phyloP scores from a whole-genome alignment of 192 early-diverging fungal species.

The Mortierella alpina region DNA sequence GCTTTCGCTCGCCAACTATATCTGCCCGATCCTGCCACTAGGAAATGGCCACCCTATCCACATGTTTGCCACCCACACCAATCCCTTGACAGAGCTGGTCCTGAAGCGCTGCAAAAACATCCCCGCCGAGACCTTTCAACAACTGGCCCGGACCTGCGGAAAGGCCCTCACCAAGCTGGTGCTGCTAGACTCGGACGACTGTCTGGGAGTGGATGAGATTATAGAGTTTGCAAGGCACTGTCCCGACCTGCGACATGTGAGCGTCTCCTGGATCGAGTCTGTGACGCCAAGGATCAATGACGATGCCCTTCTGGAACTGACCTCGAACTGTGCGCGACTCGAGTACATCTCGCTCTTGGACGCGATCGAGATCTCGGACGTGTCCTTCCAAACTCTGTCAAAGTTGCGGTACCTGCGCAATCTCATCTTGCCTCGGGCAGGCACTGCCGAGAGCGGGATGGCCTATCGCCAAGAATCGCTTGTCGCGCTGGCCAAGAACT shows the following conservation, averaged over 20 bases:
- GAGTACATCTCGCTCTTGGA: conserved; percentile 50
- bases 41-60: conserved; percentile 37
- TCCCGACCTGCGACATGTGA: conserved; percentile 45
- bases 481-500: conserved; percentile 41
- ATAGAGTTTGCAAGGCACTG: conserved; percentile 50
- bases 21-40: conserved; percentile 35
- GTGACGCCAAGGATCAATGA: conserved; percentile 49
- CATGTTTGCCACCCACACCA: conserved; percentile 42
- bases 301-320: conserved; percentile 42
- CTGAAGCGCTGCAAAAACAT: conserved; percentile 51
- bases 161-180: conserved; percentile 50
- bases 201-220: conserved; percentile 34
- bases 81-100: conserved; percentile 43
- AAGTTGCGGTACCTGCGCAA: conserved; percentile 46
- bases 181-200: conserved; percentile 44
- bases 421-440: conserved; percentile 43
- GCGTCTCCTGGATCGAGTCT: conserved; percentile 46
- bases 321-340: conserved; percentile 34
- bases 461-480: conserved; percentile 43
- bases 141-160: conserved; percentile 42
- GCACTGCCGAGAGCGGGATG: conserved; percentile 39
- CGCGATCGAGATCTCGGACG: conserved; percentile 47
- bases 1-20: conserved; percentile 50
- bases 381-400: conserved; percentile 44
- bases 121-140: conserved; percentile 40